Conservation (phyloP, 768 basidiomycete genomes). For the Dentipellis sp. region DNA sequence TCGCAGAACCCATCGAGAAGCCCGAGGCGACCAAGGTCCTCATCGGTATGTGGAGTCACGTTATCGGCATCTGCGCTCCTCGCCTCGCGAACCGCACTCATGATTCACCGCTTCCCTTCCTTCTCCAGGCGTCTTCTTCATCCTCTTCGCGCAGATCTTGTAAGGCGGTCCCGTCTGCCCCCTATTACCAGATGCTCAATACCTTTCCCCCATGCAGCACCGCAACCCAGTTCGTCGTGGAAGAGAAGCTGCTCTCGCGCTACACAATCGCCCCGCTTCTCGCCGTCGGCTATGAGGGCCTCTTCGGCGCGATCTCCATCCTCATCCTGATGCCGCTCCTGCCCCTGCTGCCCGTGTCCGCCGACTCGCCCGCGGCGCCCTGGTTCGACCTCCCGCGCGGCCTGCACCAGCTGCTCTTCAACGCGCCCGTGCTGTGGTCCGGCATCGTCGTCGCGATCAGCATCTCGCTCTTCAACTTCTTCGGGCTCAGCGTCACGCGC, state of each 20-base stretch:
- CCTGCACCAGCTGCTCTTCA: slow-evolving; percentile 80
- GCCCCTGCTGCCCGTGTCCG: slow-evolving; percentile 55
- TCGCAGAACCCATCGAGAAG: slow-evolving; percentile 39
- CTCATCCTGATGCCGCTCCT: slow-evolving; percentile 74
- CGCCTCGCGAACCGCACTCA: slow-evolving; percentile 8
- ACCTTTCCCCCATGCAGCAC: slow-evolving; percentile 39
- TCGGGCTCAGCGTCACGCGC: slow-evolving; percentile 86
- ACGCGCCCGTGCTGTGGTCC: slow-evolving; percentile 43
- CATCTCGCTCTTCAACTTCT: slow-evolving; percentile 54
- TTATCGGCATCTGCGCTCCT: slow-evolving; percentile 5
- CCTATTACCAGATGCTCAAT: background rate
- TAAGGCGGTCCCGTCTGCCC: slow-evolving; percentile 29
- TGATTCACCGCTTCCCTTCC: slow-evolving; percentile 15
- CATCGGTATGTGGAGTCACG: slow-evolving; percentile 41
- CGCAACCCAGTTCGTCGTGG: slow-evolving; percentile 88
- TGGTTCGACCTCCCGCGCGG: slow-evolving; percentile 86
- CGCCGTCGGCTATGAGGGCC: slow-evolving; percentile 91
- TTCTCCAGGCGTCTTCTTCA: slow-evolving; percentile 70
- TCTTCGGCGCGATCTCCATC: slow-evolving; percentile 82
- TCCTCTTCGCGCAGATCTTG: slow-evolving; percentile 94
- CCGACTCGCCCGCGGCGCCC: slow-evolving; percentile 46
- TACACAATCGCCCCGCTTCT: slow-evolving; percentile 84
- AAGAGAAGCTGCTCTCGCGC: slow-evolving; percentile 90
- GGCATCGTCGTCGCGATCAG: slow-evolving; percentile 38
- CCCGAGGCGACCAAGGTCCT: slow-evolving; percentile 64